phyloP scores from a whole-genome alignment of 1,139 yeast genomes.

The Sugiyamaella novakii region DNA sequence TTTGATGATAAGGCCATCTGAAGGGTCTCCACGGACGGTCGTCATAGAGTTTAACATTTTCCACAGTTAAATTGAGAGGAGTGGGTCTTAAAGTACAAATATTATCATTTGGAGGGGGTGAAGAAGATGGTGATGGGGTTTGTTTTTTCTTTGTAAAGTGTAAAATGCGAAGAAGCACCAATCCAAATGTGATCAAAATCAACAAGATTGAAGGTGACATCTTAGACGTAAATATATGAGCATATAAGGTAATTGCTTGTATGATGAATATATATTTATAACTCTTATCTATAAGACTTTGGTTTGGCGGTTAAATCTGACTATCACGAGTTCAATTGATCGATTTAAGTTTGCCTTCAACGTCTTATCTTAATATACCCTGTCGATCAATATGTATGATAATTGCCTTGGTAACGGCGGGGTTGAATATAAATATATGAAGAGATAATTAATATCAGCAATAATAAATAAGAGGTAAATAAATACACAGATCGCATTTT shows the following conservation, averaged over 20 bases:
- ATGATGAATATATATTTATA: too few relatives aligned
- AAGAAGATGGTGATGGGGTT: background rate
- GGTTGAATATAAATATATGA: too few relatives aligned
- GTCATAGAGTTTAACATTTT: constrained; percentile 63
- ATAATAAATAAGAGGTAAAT: too few relatives aligned
- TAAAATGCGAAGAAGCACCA: background rate
- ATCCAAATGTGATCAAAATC: background rate
- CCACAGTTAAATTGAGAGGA: constrained; percentile 64
- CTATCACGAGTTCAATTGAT: background rate
- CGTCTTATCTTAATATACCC: background rate
- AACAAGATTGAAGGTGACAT: too few relatives aligned
- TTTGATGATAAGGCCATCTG: constrained; percentile 79
- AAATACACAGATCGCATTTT: too few relatives aligned
- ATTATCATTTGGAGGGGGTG: background rate
- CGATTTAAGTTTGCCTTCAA: too few relatives aligned
- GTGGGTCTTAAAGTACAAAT: constrained; percentile 44
- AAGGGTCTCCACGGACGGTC: constrained; percentile 83
- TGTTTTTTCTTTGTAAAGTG: background rate
- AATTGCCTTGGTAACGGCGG: background rate
- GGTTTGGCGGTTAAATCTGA: constrained; percentile 1
- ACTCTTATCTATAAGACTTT: too few relatives aligned
- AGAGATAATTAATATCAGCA: too few relatives aligned
- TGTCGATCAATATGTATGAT: constrained; percentile 3
- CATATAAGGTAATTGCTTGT: too few relatives aligned
- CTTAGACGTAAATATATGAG: too few relatives aligned